Conservation (phyloP, 2,329 filamentous ascomycete genomes). For the Apiospora sp. region DNA sequence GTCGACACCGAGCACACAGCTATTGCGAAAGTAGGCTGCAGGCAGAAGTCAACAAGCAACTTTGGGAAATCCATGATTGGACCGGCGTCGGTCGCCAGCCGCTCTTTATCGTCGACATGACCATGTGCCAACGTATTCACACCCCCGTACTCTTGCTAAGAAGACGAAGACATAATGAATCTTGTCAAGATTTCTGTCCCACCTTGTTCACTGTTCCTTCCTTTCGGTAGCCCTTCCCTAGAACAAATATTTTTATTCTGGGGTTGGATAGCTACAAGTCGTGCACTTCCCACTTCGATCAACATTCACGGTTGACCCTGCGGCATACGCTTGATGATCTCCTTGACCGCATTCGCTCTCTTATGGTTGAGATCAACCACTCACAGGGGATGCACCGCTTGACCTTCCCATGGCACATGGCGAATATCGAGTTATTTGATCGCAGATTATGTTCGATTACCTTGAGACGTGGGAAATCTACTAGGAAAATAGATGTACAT, state of each 20-base stretch:
- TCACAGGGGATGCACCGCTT: background rate
- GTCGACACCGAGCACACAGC: background rate
- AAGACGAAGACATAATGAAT: background rate
- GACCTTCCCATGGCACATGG: background rate
- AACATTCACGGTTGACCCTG: background rate
- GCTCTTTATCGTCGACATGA: background rate
- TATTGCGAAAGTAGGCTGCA: background rate
- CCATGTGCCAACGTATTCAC: background rate
- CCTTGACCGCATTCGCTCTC: background rate
- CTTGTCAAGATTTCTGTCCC: background rate
- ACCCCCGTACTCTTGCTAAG: background rate
- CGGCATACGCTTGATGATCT: constrained; percentile 2
- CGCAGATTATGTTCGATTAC: no score
- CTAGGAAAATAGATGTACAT: no score
- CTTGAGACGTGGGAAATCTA: no score
- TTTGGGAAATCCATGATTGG: constrained; percentile 4
- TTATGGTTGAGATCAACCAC: background rate
- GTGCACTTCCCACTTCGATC: background rate
- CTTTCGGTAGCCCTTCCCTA: background rate
- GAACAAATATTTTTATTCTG: background rate
- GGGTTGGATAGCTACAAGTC: background rate
- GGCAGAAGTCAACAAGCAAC: background rate
- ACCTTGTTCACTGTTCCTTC: background rate
- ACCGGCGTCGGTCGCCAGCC: background rate
- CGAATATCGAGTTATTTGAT: no score